Conservation (phyloP, 2,329 filamentous ascomycete genomes). For the Fusarium compactum region DNA sequence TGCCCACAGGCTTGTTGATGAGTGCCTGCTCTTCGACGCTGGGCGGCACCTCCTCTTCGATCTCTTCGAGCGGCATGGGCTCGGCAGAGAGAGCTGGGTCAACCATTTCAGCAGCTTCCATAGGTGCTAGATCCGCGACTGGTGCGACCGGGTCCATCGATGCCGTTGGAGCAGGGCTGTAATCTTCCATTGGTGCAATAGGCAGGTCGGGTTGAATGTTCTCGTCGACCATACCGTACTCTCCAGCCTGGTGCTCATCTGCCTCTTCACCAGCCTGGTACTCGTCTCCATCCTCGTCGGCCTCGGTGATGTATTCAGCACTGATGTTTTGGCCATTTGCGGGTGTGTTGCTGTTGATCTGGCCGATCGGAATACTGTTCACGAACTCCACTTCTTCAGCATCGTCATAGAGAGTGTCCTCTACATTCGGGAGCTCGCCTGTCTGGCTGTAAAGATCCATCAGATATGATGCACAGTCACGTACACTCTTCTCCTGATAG, state of each 20-base stretch:
- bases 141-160: constrained; percentile 29
- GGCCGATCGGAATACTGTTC: constrained; percentile 34
- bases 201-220: constrained; percentile 45
- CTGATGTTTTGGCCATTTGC: constrained; percentile 36
- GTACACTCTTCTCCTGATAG: constrained; percentile 49
- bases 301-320: constrained; percentile 48
- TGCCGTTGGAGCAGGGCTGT: constrained; percentile 26
- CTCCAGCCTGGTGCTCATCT: constrained; percentile 21
- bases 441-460: constrained; percentile 52
- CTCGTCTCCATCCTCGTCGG: constrained; percentile 46
- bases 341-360: constrained; percentile 17
- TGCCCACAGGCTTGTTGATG: constrained; percentile 23
- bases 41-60: constrained; percentile 20
- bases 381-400: constrained; percentile 51
- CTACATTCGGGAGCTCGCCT: constrained; percentile 52
- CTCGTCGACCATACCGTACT: constrained; percentile 34
- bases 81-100: constrained; percentile 41
- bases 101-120: constrained; percentile 36
- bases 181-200: constrained; percentile 49
- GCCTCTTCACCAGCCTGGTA: constrained; percentile 21
- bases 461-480: constrained; percentile 53
- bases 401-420: constrained; percentile 49
- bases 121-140: constrained; percentile 14
- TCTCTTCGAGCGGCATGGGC: constrained; percentile 10
- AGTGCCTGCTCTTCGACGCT: constrained; percentile 21